Base-by-base conservation (phyloP, 179 eudicot species). In the Spergularia azorica region DNA sequence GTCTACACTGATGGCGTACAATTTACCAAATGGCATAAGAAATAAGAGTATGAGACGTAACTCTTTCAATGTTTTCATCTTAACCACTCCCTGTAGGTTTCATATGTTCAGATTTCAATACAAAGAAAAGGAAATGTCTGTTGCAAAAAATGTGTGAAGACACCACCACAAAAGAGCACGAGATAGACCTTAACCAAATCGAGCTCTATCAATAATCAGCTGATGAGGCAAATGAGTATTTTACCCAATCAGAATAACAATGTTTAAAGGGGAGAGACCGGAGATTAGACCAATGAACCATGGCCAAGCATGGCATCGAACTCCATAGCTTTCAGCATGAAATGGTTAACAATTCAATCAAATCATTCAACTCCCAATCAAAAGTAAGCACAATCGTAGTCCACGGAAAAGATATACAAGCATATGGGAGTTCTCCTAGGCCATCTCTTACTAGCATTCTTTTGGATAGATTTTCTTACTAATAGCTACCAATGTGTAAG, bases 351-450 rank as follows among this genome's bases (percentile, higher is more conserved):
- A 58, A 71, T 76, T 17, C 50, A 54, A 70, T 70, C 21, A 17
- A n/a, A 54, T 46, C 21, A 32, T 80, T 60, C 56, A 66, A 71
- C 60, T 63, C 80, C 80, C 50, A 56, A 54, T 70, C 69, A 20
- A 72, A 39, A 26, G 43, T 71, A 61, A 74, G 73, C 43, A 67
- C 58, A 63, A 56, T 67, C 76, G 10, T 20, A 32, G 41, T 52
- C 13, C 17, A 41, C 59, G 62, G 75, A 50, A 69, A 70, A 76
- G 39, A 80, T 76, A 72, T 80, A 80, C 83, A 76, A 18, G 66
- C 68, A 73, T 13, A 41, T 20, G 57, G 26, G 67, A 18, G 54
- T 61, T 68, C 36, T 74, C 75, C 79, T 69, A 62, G 16, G 60
- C 59, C 54, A 39, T 51, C 73, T 75, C 76, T 63, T 62, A 62